Conservation (phyloP, 2,329 filamentous ascomycete species). For the Cladophialophora bantiana region DNA sequence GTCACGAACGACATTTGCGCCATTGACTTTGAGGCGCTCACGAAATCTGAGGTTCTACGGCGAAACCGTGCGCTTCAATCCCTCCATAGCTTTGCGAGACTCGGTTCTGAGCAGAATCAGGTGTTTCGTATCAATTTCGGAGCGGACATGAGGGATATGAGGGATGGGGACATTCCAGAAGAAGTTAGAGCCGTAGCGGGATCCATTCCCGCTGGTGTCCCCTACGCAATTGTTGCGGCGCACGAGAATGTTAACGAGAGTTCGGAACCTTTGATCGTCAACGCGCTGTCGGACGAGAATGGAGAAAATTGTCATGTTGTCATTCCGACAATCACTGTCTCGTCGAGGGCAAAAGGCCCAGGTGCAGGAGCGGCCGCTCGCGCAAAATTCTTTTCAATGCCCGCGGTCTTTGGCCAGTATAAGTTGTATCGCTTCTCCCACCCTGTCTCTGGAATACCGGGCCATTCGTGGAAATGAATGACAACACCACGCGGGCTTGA, state of each 20-base stretch:
- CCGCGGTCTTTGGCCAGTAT: slow-evolving; percentile 20
- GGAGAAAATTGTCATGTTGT: slow-evolving; percentile 18
- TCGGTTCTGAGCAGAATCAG: neutral
- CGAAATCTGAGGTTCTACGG: slow-evolving; percentile 61
- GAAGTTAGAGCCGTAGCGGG: slow-evolving; percentile 15
- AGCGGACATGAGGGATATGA: slow-evolving; percentile 26
- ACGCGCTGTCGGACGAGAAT: slow-evolving; percentile 13
- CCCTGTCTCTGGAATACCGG: slow-evolving; percentile 19
- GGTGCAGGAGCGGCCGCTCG: slow-evolving; percentile 32
- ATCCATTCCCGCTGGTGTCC: slow-evolving; percentile 43
- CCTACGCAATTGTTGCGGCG: slow-evolving; percentile 47
- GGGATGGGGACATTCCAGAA: slow-evolving; percentile 27
- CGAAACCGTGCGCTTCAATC: slow-evolving; percentile 36
- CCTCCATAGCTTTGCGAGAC: slow-evolving; percentile 20
- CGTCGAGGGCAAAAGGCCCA: slow-evolving; percentile 23
- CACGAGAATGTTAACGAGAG: slow-evolving; percentile 43
- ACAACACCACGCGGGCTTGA: neutral
- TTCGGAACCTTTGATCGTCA: slow-evolving; percentile 49
- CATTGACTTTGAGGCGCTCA: slow-evolving; percentile 66
- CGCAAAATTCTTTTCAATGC: slow-evolving; percentile 28
- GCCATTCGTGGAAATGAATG: neutral
- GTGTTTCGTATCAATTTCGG: slow-evolving; percentile 30
- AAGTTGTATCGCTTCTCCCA: slow-evolving; percentile 31
- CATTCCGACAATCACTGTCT: slow-evolving; percentile 33
- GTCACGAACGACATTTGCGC: slow-evolving; percentile 69